Base-by-base conservation (phyloP, 2,329 filamentous ascomycete genomes). In the Aspergillus novofumigatus region DNA sequence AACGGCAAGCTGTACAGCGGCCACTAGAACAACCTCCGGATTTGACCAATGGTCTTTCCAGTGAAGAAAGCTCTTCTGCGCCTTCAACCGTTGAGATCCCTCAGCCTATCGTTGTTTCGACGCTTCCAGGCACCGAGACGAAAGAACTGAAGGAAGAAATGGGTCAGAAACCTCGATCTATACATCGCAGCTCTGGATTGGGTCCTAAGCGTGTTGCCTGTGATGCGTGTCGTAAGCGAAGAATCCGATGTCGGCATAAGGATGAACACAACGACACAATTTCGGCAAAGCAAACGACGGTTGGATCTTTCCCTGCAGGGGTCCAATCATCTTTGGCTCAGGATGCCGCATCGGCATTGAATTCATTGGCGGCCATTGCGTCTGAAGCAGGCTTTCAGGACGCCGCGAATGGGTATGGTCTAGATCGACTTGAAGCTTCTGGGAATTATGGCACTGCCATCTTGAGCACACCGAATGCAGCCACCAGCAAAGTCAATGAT, bases 241-340 rank as follows among this genome's bases (percentile, higher is more conserved):
- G 84, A 52, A 86, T 86, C 58, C 77, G 82, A 56, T 87, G 84
- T 71, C 84, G 85, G 62, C 84, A 87, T 72, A 86, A 86, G 67
- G 83, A 85, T 58, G 77, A 83, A 55, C 76, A 72, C 28, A 66
- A 60, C 52, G 70, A 72, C 49, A 54, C 63, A 29, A 54, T 64
- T 14, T 57, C 69, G 21, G 65, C 63, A 11, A 68, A 71, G 26
- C 66, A 69, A 44, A 62, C 68, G 53, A 49, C 69, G 26, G 60
- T 69, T 25, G 69, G 67, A 51, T 59, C 71, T 23, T 74, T 72
- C 54, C 67, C 62, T 21, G 49, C 68, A 11, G 65, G 64, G 38
- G 67, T 60, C 41, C 70, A 71, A 32, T 70, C 71, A 1, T 69
- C 70, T 10, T 57, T 74, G 29, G 69, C 70, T 8, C 63, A 74